Base-by-base conservation (phyloP, 202 grass and related monocot species). In the Zizania palustris region DNA sequence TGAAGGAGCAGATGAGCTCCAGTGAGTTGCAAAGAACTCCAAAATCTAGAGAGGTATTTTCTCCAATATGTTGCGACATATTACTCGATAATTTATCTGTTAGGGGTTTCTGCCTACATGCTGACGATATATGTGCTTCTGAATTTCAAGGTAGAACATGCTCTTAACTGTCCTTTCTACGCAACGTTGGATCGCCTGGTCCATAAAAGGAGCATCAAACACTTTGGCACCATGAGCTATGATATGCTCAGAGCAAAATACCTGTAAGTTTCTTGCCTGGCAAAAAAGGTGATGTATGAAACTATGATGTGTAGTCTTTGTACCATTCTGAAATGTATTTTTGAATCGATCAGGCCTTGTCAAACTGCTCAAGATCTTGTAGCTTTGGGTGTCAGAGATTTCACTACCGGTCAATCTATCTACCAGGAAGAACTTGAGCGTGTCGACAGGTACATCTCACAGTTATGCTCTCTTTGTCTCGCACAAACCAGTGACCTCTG, bases 171-270 rank as follows among this genome's bases (percentile, higher is more conserved):
- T 84, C 89, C 91, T 5, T 92, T 92, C 68, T 97, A 83, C 51
- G 48, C 89, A 18, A 87, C 75, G 42, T 61, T 97, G 70, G 91
- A 97, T 45, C 77, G 89, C 11, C 61, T 97, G 63, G 87, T 88
- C 16, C 91, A 97, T 57, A 97, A 80, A 78, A 86, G 89, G 55
- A 88, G 60, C 60, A 92, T 97, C n/a, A 87, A 97, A 82, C 16
- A 53, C 61, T 76, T 88, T 65, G 63, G 77, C 53, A 5, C 16
- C 49, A 65, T 33, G 36, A 70, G 80, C 16, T 60, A 79, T 49
- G 34, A 45, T 11, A 82, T 80, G 71, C 65, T 82, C 55, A 88
- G 85, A 79, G 65, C 89, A 64, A 59, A 73, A 75, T 69, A 59
- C 78, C 41, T 22, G 91, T 92, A 90, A 78, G 50, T 15, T 60